Conservation (phyloP, 805 yeast species). For the Metschnikowia matae region DNA sequence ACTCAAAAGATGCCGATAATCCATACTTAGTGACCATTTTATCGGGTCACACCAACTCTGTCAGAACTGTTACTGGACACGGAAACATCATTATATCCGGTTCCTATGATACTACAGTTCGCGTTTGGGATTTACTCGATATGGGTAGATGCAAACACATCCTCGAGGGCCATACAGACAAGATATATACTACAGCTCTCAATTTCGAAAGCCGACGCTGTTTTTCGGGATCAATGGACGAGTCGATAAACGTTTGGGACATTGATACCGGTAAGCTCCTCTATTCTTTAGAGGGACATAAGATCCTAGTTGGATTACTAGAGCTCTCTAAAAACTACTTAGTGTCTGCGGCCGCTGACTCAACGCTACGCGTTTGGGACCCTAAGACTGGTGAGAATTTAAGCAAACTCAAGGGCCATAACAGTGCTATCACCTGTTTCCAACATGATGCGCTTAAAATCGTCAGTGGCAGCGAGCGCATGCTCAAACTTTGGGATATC, state of each 20-base stretch:
- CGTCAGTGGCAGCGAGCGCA: constrained; percentile 84
- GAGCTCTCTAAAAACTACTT: constrained; percentile 71
- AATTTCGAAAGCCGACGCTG: constrained; percentile 76
- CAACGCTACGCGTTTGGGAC: constrained; percentile 89
- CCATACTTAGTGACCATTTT: constrained; percentile 18
- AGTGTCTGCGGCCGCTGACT: constrained; percentile 95
- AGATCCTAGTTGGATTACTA: constrained; percentile 82
- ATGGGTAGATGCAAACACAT: constrained; percentile 70
- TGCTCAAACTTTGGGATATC: constrained; percentile 85
- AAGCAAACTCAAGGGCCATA: constrained; percentile 74
- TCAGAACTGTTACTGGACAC: constrained; percentile 81
- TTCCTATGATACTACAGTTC: constrained; percentile 81
- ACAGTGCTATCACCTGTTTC: constrained; percentile 87
- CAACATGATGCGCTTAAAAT: constrained; percentile 81
- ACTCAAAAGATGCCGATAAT: constrained; percentile 29
- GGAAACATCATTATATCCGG: constrained; percentile 85
- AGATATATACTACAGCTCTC: constrained; percentile 83
- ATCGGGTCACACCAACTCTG: constrained; percentile 65
- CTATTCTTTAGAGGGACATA: constrained; percentile 78
- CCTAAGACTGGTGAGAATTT: constrained; percentile 67
- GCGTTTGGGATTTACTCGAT: constrained; percentile 82
- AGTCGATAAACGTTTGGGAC: constrained; percentile 88
- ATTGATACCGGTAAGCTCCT: constrained; percentile 67
- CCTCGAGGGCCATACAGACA: constrained; percentile 78
- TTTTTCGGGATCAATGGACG: constrained; percentile 88